These are phyloP conservation scores for Botryotinia calthae DNA, from an alignment of 2,329 filamentous ascomycete species.

Conservation along the genomic window DNA sequence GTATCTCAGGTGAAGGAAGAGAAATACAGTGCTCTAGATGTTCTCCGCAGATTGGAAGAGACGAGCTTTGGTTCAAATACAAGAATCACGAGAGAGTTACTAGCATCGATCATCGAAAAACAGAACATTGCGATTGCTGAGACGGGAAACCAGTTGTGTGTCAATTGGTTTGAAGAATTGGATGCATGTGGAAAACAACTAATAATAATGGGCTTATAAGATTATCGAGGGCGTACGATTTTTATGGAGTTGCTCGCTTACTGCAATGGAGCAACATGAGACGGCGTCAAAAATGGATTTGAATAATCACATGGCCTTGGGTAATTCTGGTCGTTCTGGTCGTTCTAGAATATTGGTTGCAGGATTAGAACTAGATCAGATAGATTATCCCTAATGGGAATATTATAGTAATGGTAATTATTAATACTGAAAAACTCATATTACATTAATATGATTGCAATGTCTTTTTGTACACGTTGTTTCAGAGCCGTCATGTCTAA, in stretches of 20 bases:
- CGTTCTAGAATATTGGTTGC: neutral
- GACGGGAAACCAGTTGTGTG: conserved; percentile 43
- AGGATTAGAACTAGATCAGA: neutral
- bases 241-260: neutral
- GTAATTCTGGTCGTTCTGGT: neutral
- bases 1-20: conserved; percentile 42
- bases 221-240: neutral
- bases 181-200: conserved; percentile 46
- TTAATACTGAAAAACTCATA: neutral
- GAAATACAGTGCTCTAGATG: conserved; percentile 48
- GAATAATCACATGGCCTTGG: neutral
- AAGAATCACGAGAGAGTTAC: conserved; percentile 44
- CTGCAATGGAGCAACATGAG: neutral
- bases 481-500: neutral
- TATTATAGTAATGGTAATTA: neutral
- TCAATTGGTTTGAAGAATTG: conserved; percentile 52
- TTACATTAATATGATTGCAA: neutral
- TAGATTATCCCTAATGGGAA: neutral
- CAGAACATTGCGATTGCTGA: conserved; percentile 37
- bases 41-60: conserved; percentile 49
- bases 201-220: conserved; percentile 50
- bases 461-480: neutral
- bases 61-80: conserved; percentile 49
- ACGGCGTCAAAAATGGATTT: neutral
- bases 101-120: conserved; percentile 42